Evolutionary conservation across 345 rosid species (phyloP).

Genomic region (Salix exigua): DNA sequence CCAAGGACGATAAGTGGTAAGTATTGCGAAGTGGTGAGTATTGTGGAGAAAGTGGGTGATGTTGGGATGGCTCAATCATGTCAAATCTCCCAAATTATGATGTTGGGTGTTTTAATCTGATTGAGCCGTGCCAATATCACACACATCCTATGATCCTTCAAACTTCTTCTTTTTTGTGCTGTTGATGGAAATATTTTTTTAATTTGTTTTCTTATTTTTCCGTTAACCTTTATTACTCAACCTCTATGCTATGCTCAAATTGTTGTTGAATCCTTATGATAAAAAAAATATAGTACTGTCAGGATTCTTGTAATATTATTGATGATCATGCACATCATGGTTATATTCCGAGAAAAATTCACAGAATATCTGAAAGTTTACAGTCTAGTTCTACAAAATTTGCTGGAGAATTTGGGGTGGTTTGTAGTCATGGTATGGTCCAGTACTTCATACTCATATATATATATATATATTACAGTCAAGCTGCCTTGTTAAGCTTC

Average conservation of each 20-base stretch:
- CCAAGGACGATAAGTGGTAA: neutral
- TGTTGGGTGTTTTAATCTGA: conserved; percentile 57
- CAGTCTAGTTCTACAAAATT: neutral
- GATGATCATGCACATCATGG: neutral
- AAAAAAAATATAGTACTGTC: neutral
- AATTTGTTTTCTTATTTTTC: neutral
- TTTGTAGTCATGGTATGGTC: neutral
- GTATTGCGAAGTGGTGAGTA: conserved; percentile 3
- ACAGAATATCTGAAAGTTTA: neutral
- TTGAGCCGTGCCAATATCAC: conserved; percentile 84
- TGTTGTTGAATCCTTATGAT: neutral
- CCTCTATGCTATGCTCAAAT: neutral
- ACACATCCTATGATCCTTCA: neutral
- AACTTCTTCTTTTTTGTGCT: neutral
- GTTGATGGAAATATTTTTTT: neutral
- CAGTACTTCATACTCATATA: neutral
- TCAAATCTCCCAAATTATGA: conserved; percentile 35
- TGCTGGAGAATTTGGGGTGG: neutral
- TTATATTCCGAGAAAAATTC: neutral
- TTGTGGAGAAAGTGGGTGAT: conserved; percentile 21
- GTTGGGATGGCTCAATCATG: conserved; percentile 68
- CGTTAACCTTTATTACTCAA: neutral
- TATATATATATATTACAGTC: no score
- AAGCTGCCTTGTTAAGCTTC: no score
- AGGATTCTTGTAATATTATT: neutral